Percentiles rank a stretch among this genome's conserved stretches.
Evolutionary conservation across 495 filamentous ascomycete genomes (phyloP).

Genomic region (Aspergillus haitiensis): DNA sequence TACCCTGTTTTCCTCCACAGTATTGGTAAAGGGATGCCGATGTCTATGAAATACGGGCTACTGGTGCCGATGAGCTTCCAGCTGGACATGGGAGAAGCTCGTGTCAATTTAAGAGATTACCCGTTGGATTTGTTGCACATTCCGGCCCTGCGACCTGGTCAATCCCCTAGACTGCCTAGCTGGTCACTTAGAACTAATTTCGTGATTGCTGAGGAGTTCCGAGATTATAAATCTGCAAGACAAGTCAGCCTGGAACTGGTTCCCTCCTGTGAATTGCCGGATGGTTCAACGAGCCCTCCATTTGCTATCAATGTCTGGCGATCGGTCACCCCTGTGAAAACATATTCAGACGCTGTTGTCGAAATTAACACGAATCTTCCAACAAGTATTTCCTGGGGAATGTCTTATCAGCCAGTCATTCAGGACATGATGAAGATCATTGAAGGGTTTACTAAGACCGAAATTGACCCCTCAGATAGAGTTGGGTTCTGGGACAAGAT

Average conservation of each 20-base stretch:
- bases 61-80: constrained; percentile 88
- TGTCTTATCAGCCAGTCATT: constrained; percentile 96
- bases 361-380: constrained; percentile 91
- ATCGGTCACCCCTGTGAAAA: constrained; percentile 93
- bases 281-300: constrained; percentile 43
- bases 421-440: constrained; percentile 99
- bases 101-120: constrained; percentile 84
- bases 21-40: constrained; percentile 94
- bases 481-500: constrained; percentile 99
- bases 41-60: constrained; percentile 83
- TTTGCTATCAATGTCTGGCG: constrained; percentile 85
- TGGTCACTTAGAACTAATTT: constrained; percentile 88
- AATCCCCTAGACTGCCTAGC: constrained; percentile 76
- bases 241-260: constrained; percentile 83
- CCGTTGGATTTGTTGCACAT: constrained; percentile 90
- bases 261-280: constrained; percentile 59
- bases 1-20: constrained; percentile 79
- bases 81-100: constrained; percentile 87
- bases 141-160: constrained; percentile 74
- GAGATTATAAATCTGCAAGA: constrained; percentile 72
- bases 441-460: constrained; percentile 94
- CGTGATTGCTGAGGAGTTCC: constrained; percentile 92
- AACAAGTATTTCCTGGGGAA: constrained; percentile 93
- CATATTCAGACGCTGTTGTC: constrained; percentile 86
- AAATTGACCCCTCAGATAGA: constrained; percentile 87